phyloP scores from a whole-genome alignment of 805 yeast genomes.

The Millerozyma acaciae region DNA sequence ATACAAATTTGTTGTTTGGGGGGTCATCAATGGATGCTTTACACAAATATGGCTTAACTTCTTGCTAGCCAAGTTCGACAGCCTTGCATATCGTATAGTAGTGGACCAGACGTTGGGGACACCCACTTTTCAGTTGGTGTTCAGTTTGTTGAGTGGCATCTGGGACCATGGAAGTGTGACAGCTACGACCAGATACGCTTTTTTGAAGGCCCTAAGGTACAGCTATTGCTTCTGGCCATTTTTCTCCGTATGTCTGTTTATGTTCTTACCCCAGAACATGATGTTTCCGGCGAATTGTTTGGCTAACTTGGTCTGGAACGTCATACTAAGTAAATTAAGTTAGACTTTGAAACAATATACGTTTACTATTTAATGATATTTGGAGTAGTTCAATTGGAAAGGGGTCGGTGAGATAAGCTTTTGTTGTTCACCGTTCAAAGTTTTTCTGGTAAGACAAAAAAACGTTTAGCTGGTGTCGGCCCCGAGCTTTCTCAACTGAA shows the following conservation, averaged over 20 bases:
- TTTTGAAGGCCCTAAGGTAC: slow-evolving; percentile 45
- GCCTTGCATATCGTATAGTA: slow-evolving; percentile 35
- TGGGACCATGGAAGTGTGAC: slow-evolving; percentile 53
- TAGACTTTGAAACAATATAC: too few species aligned
- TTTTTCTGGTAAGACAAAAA: too few species aligned
- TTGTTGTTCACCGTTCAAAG: too few species aligned
- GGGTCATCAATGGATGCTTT: slow-evolving; percentile 53
- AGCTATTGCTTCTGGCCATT: slow-evolving; percentile 60
- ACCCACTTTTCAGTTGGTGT: slow-evolving; percentile 50
- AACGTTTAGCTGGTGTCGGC: too few species aligned
- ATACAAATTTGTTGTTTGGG: slow-evolving; percentile 56
- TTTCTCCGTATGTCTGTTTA: slow-evolving; percentile 49
- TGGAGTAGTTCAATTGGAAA: too few species aligned
- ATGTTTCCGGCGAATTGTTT: slow-evolving; percentile 59
- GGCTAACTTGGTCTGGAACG: slow-evolving; percentile 54
- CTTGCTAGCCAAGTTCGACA: slow-evolving; percentile 35
- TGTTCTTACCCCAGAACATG: slow-evolving; percentile 42
- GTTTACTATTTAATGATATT: too few species aligned
- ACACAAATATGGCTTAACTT: slow-evolving; percentile 54
- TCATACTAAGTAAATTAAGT: slow-evolving; percentile 39
- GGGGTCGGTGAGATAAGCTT: too few species aligned
- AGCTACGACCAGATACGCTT: slow-evolving; percentile 31
- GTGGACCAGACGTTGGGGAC: slow-evolving; percentile 56
- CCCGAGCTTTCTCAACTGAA: too few species aligned
- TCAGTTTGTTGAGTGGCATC: slow-evolving; percentile 43